Evolutionary conservation across 1,284 basidiomycete species (phyloP), one percentile per base, ranked within the genome.

Genomic region (Neotropicomus parvogracilis): DNA sequence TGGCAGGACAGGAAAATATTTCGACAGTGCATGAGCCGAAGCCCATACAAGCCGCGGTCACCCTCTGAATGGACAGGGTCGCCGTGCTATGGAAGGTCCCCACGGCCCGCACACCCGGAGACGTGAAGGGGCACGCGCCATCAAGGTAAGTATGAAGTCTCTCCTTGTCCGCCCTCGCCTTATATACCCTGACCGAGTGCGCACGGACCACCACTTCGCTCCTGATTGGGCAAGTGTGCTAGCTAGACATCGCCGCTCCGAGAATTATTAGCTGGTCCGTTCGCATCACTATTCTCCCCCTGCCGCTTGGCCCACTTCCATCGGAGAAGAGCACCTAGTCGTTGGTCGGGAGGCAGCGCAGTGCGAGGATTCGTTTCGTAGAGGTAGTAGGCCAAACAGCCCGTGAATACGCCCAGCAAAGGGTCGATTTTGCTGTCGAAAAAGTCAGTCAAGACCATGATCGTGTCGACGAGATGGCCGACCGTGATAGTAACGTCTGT

Each of bases 291-390:
- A n/a, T 24, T 24, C 24, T 24, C 24, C 24, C 24, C 24, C 24
- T 24, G 59, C 55, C 54, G 54, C 49, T 67, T 67, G 17, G 53
- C 63, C 74, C 77, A 81, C 66, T 88, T 91, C 90, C 91, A 93
- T 19, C 62, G 68, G 14, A 85, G 50, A 31, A 95, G 77, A 39
- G 78, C 72, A 7, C 64, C 53, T 19, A 95, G 70, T 28, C 77
- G 80, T 54, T 90, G 76, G 8, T 85, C 82, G n/a, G 75, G 71
- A 2, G 79, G 72, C 13, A 85, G 76, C 10, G 80, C 83, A 2
- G 85, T 88, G 42, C 91, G 81, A 6, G 91, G 91, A 66, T 94
- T 85, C 33, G 76, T 87, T 66, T 94, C 91, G 68, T 88, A 80
- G 19, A 95, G 78, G 64, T 89, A 83, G 66, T 84, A 94, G 1